phyloP scores from a whole-genome alignment of 2,329 filamentous ascomycete genomes.

The Dothistroma septosporum region DNA sequence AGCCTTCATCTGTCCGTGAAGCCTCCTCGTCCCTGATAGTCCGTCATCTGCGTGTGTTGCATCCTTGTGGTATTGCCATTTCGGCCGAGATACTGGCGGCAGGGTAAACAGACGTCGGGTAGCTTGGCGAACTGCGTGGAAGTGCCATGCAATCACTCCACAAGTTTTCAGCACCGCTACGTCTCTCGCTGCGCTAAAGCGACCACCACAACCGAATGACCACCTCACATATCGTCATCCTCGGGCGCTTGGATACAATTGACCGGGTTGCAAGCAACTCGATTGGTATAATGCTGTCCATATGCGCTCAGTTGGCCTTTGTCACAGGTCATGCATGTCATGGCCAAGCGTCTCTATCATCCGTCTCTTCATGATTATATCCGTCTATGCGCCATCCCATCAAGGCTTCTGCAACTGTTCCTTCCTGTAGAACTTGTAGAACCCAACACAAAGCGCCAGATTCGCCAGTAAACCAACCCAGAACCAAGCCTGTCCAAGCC shows the following conservation, averaged over 20 bases:
- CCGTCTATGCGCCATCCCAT: not conserved
- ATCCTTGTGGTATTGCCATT: not conserved
- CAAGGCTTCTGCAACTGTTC: conserved; percentile 26
- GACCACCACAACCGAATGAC: too few relatives aligned
- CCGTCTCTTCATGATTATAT: not conserved
- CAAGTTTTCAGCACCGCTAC: too few relatives aligned
- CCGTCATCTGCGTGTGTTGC: too few relatives aligned
- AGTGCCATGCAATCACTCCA: too few relatives aligned
- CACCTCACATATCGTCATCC: too few relatives aligned
- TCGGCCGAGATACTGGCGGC: not conserved
- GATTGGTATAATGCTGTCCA: not conserved
- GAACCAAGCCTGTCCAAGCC: conserved; percentile 22
- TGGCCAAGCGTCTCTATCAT: not conserved
- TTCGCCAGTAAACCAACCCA: conserved; percentile 22
- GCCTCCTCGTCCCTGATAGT: too few relatives aligned
- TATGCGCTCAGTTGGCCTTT: not conserved
- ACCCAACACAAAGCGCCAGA: conserved; percentile 22
- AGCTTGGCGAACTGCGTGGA: too few relatives aligned
- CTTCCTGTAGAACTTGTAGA: conserved; percentile 26
- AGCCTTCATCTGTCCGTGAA: too few relatives aligned
- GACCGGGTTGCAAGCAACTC: not conserved
- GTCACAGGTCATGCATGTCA: not conserved
- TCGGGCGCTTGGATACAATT: too few relatives aligned
- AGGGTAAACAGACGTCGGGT: not conserved
- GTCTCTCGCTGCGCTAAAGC: too few relatives aligned